A percentile compares a stretch with the other conserved stretches of the same genome.
Evolutionary conservation across 805 yeast species (phyloP).

Genomic region (Vanderwaltozyma verrucispora): DNA sequence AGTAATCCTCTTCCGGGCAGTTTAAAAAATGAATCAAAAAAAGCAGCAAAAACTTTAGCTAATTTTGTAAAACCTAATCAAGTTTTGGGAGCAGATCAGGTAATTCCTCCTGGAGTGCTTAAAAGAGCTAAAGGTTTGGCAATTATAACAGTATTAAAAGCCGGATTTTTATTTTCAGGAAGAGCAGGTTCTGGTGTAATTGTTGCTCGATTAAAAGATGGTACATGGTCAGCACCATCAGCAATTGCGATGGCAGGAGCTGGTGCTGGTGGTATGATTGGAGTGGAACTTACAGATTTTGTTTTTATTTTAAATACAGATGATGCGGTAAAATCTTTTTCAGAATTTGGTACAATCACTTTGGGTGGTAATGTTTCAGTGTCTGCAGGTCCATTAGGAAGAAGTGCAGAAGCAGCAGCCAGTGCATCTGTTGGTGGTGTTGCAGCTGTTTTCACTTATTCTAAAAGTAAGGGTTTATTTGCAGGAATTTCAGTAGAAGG

Average conservation of each 20-base stretch:
- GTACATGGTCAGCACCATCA: constrained; percentile 95
- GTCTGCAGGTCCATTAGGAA: constrained; percentile 96
- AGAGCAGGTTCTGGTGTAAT: constrained; percentile 97
- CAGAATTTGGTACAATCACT: constrained; percentile 89
- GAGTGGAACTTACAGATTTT: constrained; percentile 94
- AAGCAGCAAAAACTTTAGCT: constrained; percentile 86
- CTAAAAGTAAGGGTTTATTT: constrained; percentile 92
- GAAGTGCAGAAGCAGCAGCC: constrained; percentile 96
- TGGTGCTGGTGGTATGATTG: constrained; percentile 97
- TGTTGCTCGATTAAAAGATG: constrained; percentile 88
- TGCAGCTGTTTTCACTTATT: constrained; percentile 86
- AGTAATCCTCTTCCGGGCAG: constrained; percentile 93
- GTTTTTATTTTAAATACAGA: constrained; percentile 83
- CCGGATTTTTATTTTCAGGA: constrained; percentile 93
- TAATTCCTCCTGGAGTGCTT: constrained; percentile 82
- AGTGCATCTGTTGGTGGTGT: constrained; percentile 79
- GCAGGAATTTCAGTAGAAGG: constrained; percentile 98
- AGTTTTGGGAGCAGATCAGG: constrained; percentile 73
- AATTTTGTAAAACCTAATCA: constrained; percentile 94
- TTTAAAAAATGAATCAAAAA: constrained; percentile 71
- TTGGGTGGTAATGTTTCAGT: constrained; percentile 91
- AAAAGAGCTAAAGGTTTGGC: constrained; percentile 91
- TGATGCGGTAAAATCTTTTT: constrained; percentile 87
- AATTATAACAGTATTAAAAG: constrained; percentile 87
- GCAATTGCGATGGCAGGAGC: constrained; percentile 98